A percentile compares a stretch with the other conserved stretches of the same genome.
phyloP scores from a whole-genome alignment of 768 basidiomycete genomes.

The Lyophyllum semitale region DNA sequence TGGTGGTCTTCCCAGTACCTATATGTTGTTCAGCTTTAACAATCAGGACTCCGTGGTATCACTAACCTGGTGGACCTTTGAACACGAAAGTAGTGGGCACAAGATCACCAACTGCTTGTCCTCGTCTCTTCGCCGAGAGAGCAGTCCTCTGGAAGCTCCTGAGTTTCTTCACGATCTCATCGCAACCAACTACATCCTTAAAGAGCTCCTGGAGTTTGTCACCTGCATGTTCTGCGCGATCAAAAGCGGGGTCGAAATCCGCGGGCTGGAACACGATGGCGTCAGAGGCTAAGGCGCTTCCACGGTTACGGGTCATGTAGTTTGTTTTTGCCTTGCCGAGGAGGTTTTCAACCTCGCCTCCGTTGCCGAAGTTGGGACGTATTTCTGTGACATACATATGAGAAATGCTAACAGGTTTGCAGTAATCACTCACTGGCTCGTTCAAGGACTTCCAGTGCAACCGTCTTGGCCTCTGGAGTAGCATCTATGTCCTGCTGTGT shows the following conservation, averaged over 20 bases:
- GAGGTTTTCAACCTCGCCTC: conserved; percentile 64
- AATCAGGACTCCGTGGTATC: conserved; percentile 36
- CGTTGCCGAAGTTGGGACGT: conserved; percentile 68
- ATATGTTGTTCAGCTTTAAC: background rate
- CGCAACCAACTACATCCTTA: conserved; percentile 63
- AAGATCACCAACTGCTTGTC: conserved; percentile 45
- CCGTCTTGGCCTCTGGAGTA: conserved; percentile 55
- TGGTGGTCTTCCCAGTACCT: conserved; percentile 70
- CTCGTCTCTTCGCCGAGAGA: conserved; percentile 36
- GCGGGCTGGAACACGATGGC: conserved; percentile 54
- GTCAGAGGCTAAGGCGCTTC: conserved; percentile 25
- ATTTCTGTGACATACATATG: background rate
- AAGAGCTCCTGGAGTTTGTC: conserved; percentile 58
- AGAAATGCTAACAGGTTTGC: background rate
- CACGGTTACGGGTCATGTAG: conserved; percentile 40
- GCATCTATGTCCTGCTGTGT: conserved; percentile 57
- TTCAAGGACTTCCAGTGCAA: conserved; percentile 51
- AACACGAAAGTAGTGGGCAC: conserved; percentile 73
- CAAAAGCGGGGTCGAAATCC: conserved; percentile 67
- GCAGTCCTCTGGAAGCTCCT: conserved; percentile 55
- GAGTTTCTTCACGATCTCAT: conserved; percentile 51
- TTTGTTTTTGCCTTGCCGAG: conserved; percentile 50
- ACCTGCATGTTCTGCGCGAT: conserved; percentile 48
- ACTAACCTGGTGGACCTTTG: conserved; percentile 68
- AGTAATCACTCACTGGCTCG: conserved; percentile 30